Evolutionary conservation across 2,329 filamentous ascomycete species (phyloP), one percentile per base, ranked within the genome.

Genomic region (Epichloe sylvatica): DNA sequence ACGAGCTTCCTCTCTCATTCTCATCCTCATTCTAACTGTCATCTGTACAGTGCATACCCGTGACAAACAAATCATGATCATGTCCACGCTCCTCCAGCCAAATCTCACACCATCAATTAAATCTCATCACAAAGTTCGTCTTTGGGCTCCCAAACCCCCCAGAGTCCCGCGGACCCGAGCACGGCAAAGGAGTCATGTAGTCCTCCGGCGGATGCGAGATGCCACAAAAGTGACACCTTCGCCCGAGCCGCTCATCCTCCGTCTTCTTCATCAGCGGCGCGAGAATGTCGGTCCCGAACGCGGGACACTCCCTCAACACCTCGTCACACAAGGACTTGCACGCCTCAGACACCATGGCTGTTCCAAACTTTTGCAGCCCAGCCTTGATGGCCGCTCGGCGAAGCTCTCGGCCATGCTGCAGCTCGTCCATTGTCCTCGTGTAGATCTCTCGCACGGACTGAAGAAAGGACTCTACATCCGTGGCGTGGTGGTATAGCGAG

Each of bases 251-350:
- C 19, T 38, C 44, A 30, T 46, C 44, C 13, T 38, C 44, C 35
- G n/a, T 38, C 44, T 46, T 46, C 35, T 35, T 46, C 44, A 46
- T 46, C n/a, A 46, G 44, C 44, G 44, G 44, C 23, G 35, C 35
- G 21, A 46, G 44, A 17, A 46, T 38, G 23, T 46, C 44, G 35
- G 44, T 38, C 15, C 35, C 44, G 30, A 46, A 46, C 7, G 21
- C 44, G 19, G 44, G 44, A 2, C 35, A 46, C 15, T 25, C 21
- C 12, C 21, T 15, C 35, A 46, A 21, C n/a, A 46, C 44, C 5
- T 38, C 44, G 23, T 46, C 35, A 6, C 44, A 46, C 35, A 46
- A 30, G 7, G 8, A 13, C 35, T 11, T 38, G 44, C 35, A 46
- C 44, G n/a, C 19, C 5, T 38, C 23, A 0, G 35, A 46, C 21